phyloP scores from a whole-genome alignment of 495 filamentous ascomycete species.

The Massariosphaeria phaeospora region DNA sequence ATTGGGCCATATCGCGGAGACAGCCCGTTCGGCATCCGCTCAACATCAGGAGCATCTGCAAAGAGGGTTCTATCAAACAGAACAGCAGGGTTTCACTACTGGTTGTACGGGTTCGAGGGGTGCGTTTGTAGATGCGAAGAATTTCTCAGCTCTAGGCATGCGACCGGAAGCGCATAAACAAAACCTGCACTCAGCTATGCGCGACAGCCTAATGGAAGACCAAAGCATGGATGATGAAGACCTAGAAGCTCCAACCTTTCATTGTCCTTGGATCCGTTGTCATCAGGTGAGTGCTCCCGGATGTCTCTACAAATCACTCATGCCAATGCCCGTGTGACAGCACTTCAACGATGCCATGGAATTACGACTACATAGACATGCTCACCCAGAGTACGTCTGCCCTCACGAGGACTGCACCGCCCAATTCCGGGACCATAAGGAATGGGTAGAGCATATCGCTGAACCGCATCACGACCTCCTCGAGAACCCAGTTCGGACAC shows the following conservation, averaged over 20 bases:
- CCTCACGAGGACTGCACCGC: constrained; percentile 17
- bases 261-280: constrained; percentile 31
- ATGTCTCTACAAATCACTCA: not conserved
- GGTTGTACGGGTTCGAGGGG: not conserved
- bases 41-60: not conserved
- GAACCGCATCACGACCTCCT: constrained; percentile 27
- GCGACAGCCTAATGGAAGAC: not conserved
- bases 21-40: not conserved
- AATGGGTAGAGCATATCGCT: constrained; percentile 23
- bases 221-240: constrained; percentile 3
- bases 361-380: constrained; percentile 8
- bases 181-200: not conserved
- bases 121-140: not conserved
- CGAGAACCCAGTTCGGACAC: not conserved
- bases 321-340: constrained; percentile 14
- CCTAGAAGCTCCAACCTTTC: constrained; percentile 1
- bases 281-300: constrained; percentile 20
- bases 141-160: not conserved
- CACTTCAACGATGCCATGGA: constrained; percentile 17
- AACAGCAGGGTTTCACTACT: not conserved
- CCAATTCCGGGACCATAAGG: constrained; percentile 8
- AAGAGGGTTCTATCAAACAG: not conserved
- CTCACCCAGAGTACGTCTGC: constrained; percentile 15
- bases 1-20: constrained; percentile 12
- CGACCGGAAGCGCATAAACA: not conserved